A percentile compares a stretch with the other conserved stretches of the same genome.
Conservation (phyloP, 495 filamentous ascomycete species). For the Tuber borchii region DNA sequence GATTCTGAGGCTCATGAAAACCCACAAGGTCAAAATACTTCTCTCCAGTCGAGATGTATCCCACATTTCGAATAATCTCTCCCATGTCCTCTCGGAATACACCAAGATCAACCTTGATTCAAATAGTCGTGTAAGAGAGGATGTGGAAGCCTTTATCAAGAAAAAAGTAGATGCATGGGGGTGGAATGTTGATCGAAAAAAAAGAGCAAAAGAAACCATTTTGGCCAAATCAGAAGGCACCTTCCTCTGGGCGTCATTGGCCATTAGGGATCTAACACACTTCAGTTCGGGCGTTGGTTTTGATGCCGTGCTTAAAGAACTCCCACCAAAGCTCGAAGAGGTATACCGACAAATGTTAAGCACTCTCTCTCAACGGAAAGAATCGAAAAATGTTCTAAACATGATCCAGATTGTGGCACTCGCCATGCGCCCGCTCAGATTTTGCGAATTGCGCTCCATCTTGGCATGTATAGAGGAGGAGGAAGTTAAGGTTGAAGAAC, state of each 20-base stretch:
- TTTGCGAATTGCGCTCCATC: not conserved
- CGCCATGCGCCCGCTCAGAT: not conserved
- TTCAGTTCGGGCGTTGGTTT: too few species aligned
- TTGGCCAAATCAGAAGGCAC: not conserved
- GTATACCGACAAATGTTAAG: not conserved
- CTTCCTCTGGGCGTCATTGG: not conserved
- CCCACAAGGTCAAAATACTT: not conserved
- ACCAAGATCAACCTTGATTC: not conserved
- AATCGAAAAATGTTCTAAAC: not conserved
- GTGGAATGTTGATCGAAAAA: not conserved
- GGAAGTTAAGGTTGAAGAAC: too few species aligned
- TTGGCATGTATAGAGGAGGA: not conserved
- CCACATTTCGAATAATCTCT: not conserved
- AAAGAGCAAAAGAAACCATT: not conserved
- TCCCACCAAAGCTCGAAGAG: not conserved
- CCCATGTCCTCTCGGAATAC: accelerated
- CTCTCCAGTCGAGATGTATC: not conserved
- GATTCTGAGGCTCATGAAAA: not conserved
- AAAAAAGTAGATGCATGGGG: not conserved
- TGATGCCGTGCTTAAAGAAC: not conserved
- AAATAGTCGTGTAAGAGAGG: not conserved
- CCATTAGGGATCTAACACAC: too few species aligned
- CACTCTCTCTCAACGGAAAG: not conserved
- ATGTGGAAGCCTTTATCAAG: not conserved
- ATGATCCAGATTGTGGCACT: not conserved